Base-by-base conservation (phyloP, 1,284 basidiomycete genomes). In the Rhodotorula mucilaginosa region DNA sequence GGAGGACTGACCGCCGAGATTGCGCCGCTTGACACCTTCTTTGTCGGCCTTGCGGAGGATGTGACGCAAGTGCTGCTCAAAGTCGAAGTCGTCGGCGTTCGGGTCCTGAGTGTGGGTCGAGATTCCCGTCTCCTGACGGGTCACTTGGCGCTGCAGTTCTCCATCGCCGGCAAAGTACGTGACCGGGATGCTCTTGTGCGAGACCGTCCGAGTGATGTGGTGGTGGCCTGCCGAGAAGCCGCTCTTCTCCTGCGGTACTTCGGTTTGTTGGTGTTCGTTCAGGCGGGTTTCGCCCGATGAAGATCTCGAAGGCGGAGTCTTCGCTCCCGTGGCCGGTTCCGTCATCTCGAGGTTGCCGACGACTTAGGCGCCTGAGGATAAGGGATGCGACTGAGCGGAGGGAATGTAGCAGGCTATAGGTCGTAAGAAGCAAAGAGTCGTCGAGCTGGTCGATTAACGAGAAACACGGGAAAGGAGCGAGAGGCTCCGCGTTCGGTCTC, bases 11-110 rank as follows among this genome's bases (percentile, higher is more conserved):
- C 65, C 70, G 47, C 67, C 71, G 26, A 68, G 13, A 34, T 78
- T 68, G 5, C 81, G 66, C 1, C 46, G 64, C 62, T 77, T 68
- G 62, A 79, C 74, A 2, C 79, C 79, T 18, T 76, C 65, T 47
- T 77, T 73, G 44, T 79, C 76, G 16, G 64, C 56, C 23, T 58
- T 58, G 44, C 56, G 46, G 21, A 64, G 64, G n/a, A 64, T 18
- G 47, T 64, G 64, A 18, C 56, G 64, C 12, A 82, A 74, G 71
- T 80, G 79, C n/a, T 67, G 64, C 58, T 79, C 78, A 44, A 81
- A 78, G 64, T 81, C 80, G 51, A 82, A 82, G 26, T 79, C 77
- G 58, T 79, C 80, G 16, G 65, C 63, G 10, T 49, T 59, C 16
- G 73, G 73, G 58, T 76, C 73, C 46, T 76, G 74, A 5, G 74